phyloP scores from a whole-genome alignment of 306 rosid species.

The Inga oerstediana region DNA sequence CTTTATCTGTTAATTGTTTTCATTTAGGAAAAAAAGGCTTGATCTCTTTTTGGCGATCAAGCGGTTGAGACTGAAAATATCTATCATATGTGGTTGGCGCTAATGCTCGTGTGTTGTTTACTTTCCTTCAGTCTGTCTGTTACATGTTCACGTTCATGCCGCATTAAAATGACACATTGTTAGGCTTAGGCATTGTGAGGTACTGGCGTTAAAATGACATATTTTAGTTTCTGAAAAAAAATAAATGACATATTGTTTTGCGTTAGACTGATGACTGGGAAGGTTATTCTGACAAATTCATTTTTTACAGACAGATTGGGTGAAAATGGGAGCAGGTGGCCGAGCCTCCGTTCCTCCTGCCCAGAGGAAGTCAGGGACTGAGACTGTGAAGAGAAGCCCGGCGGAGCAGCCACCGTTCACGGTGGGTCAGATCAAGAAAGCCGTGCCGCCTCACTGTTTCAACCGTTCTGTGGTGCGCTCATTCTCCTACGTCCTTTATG shows the following conservation, averaged over 20 bases:
- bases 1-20: background rate
- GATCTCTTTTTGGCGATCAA: background rate
- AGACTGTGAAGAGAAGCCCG: background rate
- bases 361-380: slow-evolving; percentile 44
- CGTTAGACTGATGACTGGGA: background rate
- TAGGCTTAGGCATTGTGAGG: background rate
- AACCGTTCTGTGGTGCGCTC: slow-evolving; percentile 3
- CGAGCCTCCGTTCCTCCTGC: slow-evolving; percentile 65
- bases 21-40: background rate
- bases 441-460: slow-evolving; percentile 20
- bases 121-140: background rate
- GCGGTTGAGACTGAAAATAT: background rate
- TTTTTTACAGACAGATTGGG: slow-evolving; percentile 44
- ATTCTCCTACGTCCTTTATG: slow-evolving; percentile 14
- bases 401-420: background rate
- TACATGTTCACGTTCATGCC: background rate
- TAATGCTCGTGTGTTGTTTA: background rate
- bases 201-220: background rate
- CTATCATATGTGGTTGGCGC: background rate
- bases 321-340: slow-evolving; percentile 95
- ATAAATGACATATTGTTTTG: background rate
- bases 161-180: background rate
- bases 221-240: background rate
- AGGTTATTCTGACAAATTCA: slow-evolving; percentile 8
- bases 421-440: background rate